Evolutionary conservation across 257 asterid genomes (phyloP), one percentile per base, ranked within the genome.

Genomic region (Jacaranda copaia): DNA sequence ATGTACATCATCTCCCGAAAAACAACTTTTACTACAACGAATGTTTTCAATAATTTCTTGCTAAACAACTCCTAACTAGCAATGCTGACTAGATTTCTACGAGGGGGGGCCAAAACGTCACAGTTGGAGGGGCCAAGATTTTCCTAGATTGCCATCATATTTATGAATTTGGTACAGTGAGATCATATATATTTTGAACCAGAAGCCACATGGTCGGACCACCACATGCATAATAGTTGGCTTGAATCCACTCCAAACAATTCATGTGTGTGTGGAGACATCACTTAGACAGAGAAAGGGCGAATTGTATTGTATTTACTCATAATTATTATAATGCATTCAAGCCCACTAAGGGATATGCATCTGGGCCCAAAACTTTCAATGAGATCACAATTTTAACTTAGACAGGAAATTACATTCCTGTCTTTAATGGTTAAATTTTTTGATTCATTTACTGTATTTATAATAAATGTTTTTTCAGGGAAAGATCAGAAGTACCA

Each of bases 131-230:
- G 80, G 25, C 83, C 83, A 80, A 79, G 15, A 59, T 13, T 78
- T 62, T 16, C 42, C 18, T 59, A 48, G 13, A 52, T 58, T 15
- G 55, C 20, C 48, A 68, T 48, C 66, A 59, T 48, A 64, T 62
- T 12, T 4, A 62, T 16, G 32, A 46, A n/a, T 51, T 3, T n/a
- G 6, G 8, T 32, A 64, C 2, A 16, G 42, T 38, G 45, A 5
- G 38, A 38, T 10, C 55, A 68, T 46, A 48, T 16, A 57, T 48
- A 59, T 48, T 60, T 61, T 63, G 55, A 55, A 72, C 55, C 53
- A 71, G 45, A 70, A 70, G 11, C 36, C 82, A 83, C 82, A 61
- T 83, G 87, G 82, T 76, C 79, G 82, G 84, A 72, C 84, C 84
- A 56, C 48, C 49, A 79, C 35, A 32, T 11, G 42, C 5, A 6